Percentiles rank a stretch among this genome's conserved stretches.
phyloP scores from a whole-genome alignment of 768 basidiomycete species.

The Pholiota microspora region DNA sequence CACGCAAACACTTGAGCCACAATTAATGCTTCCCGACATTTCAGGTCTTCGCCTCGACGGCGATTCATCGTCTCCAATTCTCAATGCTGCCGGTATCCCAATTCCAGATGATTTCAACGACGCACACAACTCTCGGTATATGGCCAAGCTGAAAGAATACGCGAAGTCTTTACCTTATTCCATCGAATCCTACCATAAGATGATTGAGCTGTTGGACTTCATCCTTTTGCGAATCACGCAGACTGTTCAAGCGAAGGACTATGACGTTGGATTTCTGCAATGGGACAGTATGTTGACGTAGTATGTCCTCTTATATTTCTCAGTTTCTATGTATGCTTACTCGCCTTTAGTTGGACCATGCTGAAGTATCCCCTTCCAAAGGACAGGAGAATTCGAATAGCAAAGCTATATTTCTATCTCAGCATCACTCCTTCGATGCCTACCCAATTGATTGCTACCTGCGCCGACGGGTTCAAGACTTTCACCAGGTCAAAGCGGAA shows the following conservation, averaged over 20 bases:
- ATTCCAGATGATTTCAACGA: slow-evolving; percentile 28
- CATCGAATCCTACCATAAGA: slow-evolving; percentile 71
- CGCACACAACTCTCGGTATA: slow-evolving; percentile 41
- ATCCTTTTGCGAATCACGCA: slow-evolving; percentile 68
- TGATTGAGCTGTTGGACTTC: slow-evolving; percentile 75
- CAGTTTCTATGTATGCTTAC: slow-evolving; percentile 1
- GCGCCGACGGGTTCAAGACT: slow-evolving; percentile 58
- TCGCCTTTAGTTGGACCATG: slow-evolving; percentile 63
- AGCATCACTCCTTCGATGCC: slow-evolving; percentile 78
- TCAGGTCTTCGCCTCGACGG: slow-evolving; percentile 43
- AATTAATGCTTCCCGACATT: slow-evolving; percentile 47
- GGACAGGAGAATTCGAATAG: slow-evolving; percentile 68
- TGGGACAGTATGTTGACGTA: slow-evolving; percentile 78
- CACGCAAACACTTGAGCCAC: slow-evolving; percentile 9
- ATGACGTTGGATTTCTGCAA: slow-evolving; percentile 75
- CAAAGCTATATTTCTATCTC: slow-evolving; percentile 77
- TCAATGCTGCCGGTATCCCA: slow-evolving; percentile 10
- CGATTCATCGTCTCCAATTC: slow-evolving; percentile 8
- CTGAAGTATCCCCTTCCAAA: slow-evolving; percentile 88
- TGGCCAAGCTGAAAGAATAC: slow-evolving; percentile 61
- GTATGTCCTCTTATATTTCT: slow-evolving; percentile 39
- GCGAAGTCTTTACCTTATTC: slow-evolving; percentile 71
- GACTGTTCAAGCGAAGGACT: slow-evolving; percentile 77
- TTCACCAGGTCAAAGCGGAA: slow-evolving; percentile 72
- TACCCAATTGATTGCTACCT: slow-evolving; percentile 61